A percentile compares a stretch with the other conserved stretches of the same genome.
These are phyloP conservation scores for Apostasia ramifera DNA, from an alignment of 106 monocot genomes.

Conservation along the genomic window DNA sequence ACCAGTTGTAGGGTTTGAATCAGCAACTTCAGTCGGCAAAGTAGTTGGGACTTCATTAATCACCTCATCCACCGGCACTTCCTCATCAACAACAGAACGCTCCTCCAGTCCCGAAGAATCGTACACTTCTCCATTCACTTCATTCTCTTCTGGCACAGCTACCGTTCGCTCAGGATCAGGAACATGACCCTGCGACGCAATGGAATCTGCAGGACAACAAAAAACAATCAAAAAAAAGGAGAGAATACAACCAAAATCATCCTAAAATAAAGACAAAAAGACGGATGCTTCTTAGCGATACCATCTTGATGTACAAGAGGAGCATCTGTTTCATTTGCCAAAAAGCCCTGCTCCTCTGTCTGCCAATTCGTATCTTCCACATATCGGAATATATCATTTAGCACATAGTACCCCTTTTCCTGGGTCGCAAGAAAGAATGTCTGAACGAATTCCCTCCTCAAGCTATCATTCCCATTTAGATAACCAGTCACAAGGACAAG, in stretches of 20 bases:
- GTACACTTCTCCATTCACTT: constrained; percentile 42
- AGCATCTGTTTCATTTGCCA: constrained; percentile 14
- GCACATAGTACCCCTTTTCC: constrained; percentile 62
- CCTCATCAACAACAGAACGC: constrained; percentile 36
- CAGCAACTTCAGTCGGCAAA: constrained; percentile 12
- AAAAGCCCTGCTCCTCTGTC: neutral
- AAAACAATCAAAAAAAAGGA: neutral
- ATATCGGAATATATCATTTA: constrained; percentile 76
- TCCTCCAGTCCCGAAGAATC: constrained; percentile 44
- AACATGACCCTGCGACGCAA: neutral
- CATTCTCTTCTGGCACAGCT: constrained; percentile 25
- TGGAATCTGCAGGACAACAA: neutral
- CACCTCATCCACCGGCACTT: constrained; percentile 39
- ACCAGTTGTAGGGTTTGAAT: constrained; percentile 3
- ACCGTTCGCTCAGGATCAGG: neutral
- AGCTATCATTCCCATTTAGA: constrained; percentile 42
- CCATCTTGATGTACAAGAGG: constrained; percentile 26
- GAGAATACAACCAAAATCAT: neutral
- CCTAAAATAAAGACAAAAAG: neutral
- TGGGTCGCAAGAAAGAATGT: constrained; percentile 78
- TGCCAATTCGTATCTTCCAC: constrained; percentile 18
- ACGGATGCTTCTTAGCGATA: constrained; percentile 2
- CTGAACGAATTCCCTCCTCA: constrained; percentile 60
- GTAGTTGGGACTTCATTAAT: constrained; percentile 47
- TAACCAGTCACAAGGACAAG: constrained; percentile 70